These are phyloP conservation scores for Cyamopsis tetragonoloba DNA, from an alignment of 306 rosid genomes.

Conservation along the genomic window DNA sequence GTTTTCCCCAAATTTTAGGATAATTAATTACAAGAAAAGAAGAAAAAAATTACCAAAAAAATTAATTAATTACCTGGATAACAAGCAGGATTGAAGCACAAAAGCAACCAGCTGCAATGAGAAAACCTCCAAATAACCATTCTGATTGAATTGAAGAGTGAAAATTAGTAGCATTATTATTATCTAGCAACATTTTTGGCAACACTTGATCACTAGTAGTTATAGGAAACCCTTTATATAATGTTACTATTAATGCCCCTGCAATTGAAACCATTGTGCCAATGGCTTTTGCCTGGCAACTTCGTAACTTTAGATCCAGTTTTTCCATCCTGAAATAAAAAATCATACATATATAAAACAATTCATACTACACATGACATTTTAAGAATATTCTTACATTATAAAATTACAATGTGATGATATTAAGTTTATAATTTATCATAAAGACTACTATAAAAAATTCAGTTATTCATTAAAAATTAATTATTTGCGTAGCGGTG, in stretches of 20 bases:
- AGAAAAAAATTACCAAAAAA: too few species aligned
- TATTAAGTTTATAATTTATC: too few species aligned
- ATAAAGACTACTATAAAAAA: too few species aligned
- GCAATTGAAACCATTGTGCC: constrained; percentile 35
- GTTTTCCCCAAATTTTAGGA: too few species aligned
- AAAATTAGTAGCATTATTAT: too few species aligned
- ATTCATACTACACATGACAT: not conserved
- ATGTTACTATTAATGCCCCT: constrained; percentile 37
- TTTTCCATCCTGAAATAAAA: constrained; percentile 32
- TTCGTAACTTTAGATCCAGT: constrained; percentile 24
- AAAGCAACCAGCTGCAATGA: constrained; percentile 24
- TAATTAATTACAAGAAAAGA: too few species aligned
- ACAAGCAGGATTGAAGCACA: constrained; percentile 4
- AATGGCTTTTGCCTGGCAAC: constrained; percentile 33
- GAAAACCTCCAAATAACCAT: constrained; percentile 41
- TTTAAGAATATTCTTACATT: too few species aligned
- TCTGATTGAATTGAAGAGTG: constrained; percentile 5
- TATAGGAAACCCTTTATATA: constrained; percentile 34
- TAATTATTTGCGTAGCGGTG: too few species aligned
- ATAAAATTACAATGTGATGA: too few species aligned
- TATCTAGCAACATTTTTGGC: not conserved
- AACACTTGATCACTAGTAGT: not conserved
- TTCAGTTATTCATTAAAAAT: too few species aligned
- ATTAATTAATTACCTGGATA: constrained; percentile 24
- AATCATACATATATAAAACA: not conserved